These are phyloP conservation scores for Aspergillus oerlinghausenensis DNA, from an alignment of 2,329 filamentous ascomycete genomes.

Conservation along the genomic window DNA sequence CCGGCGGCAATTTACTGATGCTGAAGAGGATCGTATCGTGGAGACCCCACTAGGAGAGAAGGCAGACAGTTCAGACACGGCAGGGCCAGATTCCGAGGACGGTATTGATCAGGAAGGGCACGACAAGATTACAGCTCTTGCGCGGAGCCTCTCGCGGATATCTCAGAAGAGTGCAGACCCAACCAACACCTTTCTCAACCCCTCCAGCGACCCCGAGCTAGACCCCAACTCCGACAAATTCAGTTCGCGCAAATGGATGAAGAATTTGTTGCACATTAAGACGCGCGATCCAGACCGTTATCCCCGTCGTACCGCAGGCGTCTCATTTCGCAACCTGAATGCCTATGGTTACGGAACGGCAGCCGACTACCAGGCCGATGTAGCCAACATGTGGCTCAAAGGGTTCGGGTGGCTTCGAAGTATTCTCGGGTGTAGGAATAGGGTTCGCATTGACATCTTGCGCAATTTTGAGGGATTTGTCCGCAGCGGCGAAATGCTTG, in stretches of 20 bases:
- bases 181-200: slow-evolving; percentile 35
- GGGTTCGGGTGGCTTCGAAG: slow-evolving; percentile 24
- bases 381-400: slow-evolving; percentile 41
- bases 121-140: slow-evolving; percentile 24
- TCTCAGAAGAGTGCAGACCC: slow-evolving; percentile 23
- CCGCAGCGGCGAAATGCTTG: slow-evolving; percentile 51
- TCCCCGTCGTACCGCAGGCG: slow-evolving; percentile 32
- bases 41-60: slow-evolving; percentile 8
- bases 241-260: slow-evolving; percentile 43
- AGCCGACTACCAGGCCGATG: slow-evolving; percentile 42
- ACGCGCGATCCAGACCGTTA: slow-evolving; percentile 29
- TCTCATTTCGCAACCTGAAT: slow-evolving; percentile 42
- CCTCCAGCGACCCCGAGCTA: slow-evolving; percentile 32
- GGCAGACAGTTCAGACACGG: slow-evolving; percentile 21
- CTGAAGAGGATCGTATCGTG: not conserved
- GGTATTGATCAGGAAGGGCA: slow-evolving; percentile 20
- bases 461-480: slow-evolving; percentile 60
- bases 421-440: slow-evolving; percentile 28
- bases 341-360: slow-evolving; percentile 42
- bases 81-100: slow-evolving; percentile 18
- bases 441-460: slow-evolving; percentile 54
- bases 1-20: slow-evolving; percentile 3
- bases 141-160: slow-evolving; percentile 27
- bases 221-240: slow-evolving; percentile 41
- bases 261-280: slow-evolving; percentile 33